A percentile compares a stretch with the other conserved stretches of the same genome.
phyloP scores from a whole-genome alignment of 2,329 filamentous ascomycete genomes.

The Polytolypa hystricis region DNA sequence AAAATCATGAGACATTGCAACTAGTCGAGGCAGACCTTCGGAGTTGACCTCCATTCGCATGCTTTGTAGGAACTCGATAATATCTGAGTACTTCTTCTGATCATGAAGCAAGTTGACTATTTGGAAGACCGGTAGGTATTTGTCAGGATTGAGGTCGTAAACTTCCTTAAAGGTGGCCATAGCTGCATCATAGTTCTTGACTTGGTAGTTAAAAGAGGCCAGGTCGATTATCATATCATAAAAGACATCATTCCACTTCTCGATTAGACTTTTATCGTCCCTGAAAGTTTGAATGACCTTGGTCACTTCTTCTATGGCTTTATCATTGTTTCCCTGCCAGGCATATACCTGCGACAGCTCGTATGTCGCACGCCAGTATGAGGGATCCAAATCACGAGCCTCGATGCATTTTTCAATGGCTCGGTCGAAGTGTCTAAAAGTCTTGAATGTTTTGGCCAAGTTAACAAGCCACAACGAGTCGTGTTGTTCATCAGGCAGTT shows the following conservation, averaged over 20 bases:
- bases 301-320: constrained; percentile 6
- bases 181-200: constrained; percentile 7
- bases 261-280: constrained; percentile 7
- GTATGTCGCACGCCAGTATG: constrained; percentile 16
- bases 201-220: constrained; percentile 5
- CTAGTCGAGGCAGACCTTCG: constrained; percentile 7
- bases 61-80: constrained; percentile 12
- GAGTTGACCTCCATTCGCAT: constrained; percentile 7
- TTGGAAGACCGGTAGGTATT: constrained; percentile 8
- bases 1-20: constrained; percentile 9
- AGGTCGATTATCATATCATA: constrained; percentile 7
- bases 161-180: constrained; percentile 9
- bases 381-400: constrained; percentile 10
- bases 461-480: constrained; percentile 11
- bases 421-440: constrained; percentile 10
- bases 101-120: constrained; percentile 6
- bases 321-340: constrained; percentile 5
- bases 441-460: constrained; percentile 15
- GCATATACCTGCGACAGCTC: constrained; percentile 12
- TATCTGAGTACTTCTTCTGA: constrained; percentile 8
- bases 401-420: constrained; percentile 14
- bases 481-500: constrained; percentile 5
- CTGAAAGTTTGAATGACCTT: constrained; percentile 9
- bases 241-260: constrained; percentile 7
- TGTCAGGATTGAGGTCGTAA: constrained; percentile 8